Conservation (phyloP, 2,329 filamentous ascomycete species). For the Paramyrothecium sp. region DNA sequence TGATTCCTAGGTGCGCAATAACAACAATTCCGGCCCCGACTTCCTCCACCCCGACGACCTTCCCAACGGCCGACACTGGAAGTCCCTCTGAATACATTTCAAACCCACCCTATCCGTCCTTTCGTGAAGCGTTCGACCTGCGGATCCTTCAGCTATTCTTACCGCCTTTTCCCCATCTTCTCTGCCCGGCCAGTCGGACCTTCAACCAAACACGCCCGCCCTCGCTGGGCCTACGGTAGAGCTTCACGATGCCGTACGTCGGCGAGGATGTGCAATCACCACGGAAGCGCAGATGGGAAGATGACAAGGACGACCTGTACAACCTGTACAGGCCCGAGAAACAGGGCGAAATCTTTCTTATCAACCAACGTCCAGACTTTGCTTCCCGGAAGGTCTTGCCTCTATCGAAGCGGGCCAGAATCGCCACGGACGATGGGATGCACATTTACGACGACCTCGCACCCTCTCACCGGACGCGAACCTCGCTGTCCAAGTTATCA, state of each 20-base stretch:
- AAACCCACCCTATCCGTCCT: no score
- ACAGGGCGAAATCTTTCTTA: constrained; percentile 21
- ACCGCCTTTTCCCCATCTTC: background rate
- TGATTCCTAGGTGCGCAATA: background rate
- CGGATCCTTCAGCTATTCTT: no score
- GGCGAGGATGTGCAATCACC: constrained; percentile 28
- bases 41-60: background rate
- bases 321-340: constrained; percentile 21
- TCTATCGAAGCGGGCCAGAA: constrained; percentile 27
- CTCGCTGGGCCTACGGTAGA: background rate
- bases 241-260: constrained; percentile 32
- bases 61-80: no score
- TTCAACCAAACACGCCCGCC: background rate
- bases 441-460: constrained; percentile 12
- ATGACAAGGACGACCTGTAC: constrained; percentile 22
- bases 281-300: constrained; percentile 31
- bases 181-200: background rate
- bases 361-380: constrained; percentile 20
- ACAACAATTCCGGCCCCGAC: background rate
- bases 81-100: no score
- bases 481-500: background rate
- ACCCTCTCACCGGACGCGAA: background rate
- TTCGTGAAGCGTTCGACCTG: no score
- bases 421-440: constrained; percentile 16
- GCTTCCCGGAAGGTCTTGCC: constrained; percentile 27